phyloP scores from a whole-genome alignment of 257 asterid genomes.

The Penstemon barbatus region DNA sequence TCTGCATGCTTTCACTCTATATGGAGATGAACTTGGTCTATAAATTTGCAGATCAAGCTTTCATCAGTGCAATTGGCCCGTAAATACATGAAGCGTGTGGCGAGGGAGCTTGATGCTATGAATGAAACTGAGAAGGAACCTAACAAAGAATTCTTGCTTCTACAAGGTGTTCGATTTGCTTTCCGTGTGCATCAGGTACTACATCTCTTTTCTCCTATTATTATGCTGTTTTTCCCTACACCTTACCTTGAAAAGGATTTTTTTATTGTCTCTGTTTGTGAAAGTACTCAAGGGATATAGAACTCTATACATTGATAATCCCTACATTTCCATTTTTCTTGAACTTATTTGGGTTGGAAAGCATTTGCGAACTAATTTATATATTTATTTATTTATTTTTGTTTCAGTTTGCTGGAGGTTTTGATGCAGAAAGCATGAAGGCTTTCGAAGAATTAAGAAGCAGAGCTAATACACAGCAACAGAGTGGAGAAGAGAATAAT shows the following conservation, averaged over 20 bases:
- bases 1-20: neutral
- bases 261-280: neutral
- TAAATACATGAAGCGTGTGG: slow-evolving; percentile 94
- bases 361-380: too few species aligned
- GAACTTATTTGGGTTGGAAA: neutral
- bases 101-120: slow-evolving; percentile 82
- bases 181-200: slow-evolving; percentile 96
- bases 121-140: slow-evolving; percentile 87
- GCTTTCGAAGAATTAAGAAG: slow-evolving; percentile 95
- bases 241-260: neutral
- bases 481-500: slow-evolving; percentile 47
- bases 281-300: neutral
- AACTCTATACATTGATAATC: neutral
- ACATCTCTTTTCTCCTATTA: neutral
- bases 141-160: slow-evolving; percentile 78
- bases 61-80: slow-evolving; percentile 87
- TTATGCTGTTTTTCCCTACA: neutral
- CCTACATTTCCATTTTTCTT: neutral
- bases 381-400: too few species aligned
- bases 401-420: slow-evolving; percentile 97
- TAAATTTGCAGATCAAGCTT: slow-evolving; percentile 76
- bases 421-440: slow-evolving; percentile 96
- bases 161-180: slow-evolving; percentile 97
- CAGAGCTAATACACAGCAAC: slow-evolving; percentile 43
- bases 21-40: neutral